Conservation (phyloP, 2,329 filamentous ascomycete genomes). For the Thelonectria rubi region DNA sequence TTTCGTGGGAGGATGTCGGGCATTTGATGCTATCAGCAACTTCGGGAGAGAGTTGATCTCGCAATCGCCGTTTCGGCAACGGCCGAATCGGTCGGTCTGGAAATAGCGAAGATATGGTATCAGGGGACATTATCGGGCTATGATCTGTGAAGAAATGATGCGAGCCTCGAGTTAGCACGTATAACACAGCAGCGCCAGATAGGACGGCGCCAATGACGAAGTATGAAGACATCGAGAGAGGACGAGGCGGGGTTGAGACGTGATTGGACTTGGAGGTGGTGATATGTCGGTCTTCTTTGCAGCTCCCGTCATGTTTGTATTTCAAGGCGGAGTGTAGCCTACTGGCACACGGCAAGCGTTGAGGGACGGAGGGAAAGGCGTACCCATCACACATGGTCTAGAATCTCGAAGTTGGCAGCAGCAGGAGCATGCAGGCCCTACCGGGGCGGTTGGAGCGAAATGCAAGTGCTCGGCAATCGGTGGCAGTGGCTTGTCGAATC, state of each 20-base stretch:
- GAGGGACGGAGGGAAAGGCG: conserved; percentile 40
- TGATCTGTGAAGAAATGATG: conserved; percentile 48
- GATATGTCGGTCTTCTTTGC: conserved; percentile 13
- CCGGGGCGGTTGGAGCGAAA: conserved; percentile 24
- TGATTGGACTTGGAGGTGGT: conserved; percentile 7
- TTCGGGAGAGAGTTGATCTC: conserved; percentile 86
- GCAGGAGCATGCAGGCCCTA: conserved; percentile 32
- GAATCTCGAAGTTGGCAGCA: conserved; percentile 29
- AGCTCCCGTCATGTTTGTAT: conserved; percentile 5
- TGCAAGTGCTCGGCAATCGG: conserved; percentile 23
- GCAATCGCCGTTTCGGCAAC: conserved; percentile 86
- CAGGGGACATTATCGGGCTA: conserved; percentile 69
- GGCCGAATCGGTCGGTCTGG: conserved; percentile 93
- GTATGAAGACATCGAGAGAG: conserved; percentile 23
- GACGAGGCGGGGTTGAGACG: conserved; percentile 18
- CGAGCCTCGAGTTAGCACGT: conserved; percentile 43
- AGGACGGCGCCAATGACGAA: conserved; percentile 27
- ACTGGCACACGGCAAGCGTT: conserved; percentile 45
- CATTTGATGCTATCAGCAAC: conserved; percentile 84
- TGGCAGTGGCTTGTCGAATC: conserved; percentile 23
- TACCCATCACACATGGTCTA: conserved; percentile 56
- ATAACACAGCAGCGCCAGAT: conserved; percentile 30
- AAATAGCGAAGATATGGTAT: conserved; percentile 82
- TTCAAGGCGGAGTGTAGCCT: conserved; percentile 15
- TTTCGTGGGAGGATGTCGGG: conserved; percentile 76